Percentiles rank a stretch among this genome's conserved stretches.
phyloP scores from a whole-genome alignment of 208 protist species.

The Phytomonas sp. region DNA sequence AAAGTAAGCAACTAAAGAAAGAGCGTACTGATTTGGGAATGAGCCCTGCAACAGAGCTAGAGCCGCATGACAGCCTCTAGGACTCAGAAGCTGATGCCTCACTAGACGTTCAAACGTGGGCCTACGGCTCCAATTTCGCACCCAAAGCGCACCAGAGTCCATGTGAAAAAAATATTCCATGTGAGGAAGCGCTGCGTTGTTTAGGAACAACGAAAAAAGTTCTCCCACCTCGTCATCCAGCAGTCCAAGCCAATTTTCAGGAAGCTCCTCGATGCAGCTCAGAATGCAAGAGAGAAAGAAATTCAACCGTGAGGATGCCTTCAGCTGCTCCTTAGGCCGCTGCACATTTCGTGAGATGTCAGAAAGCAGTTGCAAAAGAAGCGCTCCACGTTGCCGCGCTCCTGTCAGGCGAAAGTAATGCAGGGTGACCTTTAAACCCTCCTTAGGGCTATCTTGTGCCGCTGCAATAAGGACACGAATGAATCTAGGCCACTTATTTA shows the following conservation, averaged over 20 bases:
- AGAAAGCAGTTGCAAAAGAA: constrained; percentile 1
- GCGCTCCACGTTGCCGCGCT: neutral
- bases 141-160: constrained; percentile 3
- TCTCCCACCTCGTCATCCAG: constrained; percentile 27
- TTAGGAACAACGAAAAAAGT: constrained; percentile 26
- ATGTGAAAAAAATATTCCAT: constrained; percentile 10
- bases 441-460: neutral
- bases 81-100: neutral
- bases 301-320: neutral
- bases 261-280: constrained; percentile 14
- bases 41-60: neutral
- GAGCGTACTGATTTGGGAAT: neutral
- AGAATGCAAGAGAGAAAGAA: constrained; percentile 17
- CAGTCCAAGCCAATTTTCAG: constrained; percentile 29
- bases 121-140: constrained; percentile 1
- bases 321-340: neutral
- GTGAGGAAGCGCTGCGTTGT: constrained; percentile 22
- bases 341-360: neutral
- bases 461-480: neutral
- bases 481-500: constrained; percentile 4
- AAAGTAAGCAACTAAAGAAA: constrained; percentile 3
- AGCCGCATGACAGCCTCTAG: neutral
- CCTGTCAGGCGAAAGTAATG: constrained; percentile 11
- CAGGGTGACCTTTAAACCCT: neutral
- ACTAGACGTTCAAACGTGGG: neutral